Evolutionary conservation across 805 yeast genomes (phyloP).

Genomic region (Yarrowia bubula): DNA sequence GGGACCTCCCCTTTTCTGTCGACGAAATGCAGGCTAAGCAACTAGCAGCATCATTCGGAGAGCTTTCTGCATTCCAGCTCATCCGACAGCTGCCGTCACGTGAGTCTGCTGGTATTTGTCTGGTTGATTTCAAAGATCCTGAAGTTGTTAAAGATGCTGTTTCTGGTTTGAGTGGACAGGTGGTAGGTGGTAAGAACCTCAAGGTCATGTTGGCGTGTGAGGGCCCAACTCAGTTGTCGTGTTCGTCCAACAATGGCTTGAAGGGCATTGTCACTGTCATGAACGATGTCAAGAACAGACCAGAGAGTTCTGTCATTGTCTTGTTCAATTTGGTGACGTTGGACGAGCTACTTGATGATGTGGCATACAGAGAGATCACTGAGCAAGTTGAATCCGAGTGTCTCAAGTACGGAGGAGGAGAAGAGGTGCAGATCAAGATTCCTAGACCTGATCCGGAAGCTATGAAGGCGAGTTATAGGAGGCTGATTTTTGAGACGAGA

Average conservation of each 20-base stretch:
- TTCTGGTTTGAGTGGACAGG: slow-evolving; percentile 41
- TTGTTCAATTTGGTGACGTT: slow-evolving; percentile 64
- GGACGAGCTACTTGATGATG: slow-evolving; percentile 57
- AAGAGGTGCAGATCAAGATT: slow-evolving; percentile 58
- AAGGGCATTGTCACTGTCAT: slow-evolving; percentile 37
- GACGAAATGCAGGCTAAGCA: background rate
- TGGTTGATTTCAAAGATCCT: slow-evolving; percentile 31
- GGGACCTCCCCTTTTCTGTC: slow-evolving; percentile 6
- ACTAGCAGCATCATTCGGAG: slow-evolving; percentile 27
- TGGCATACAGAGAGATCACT: slow-evolving; percentile 48
- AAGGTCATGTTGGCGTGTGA: slow-evolving; percentile 43
- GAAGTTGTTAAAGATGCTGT: slow-evolving; percentile 37
- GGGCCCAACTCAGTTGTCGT: slow-evolving; percentile 32
- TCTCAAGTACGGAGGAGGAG: slow-evolving; percentile 51
- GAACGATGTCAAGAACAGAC: slow-evolving; percentile 30
- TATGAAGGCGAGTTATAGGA: slow-evolving; percentile 42
- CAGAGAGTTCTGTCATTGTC: slow-evolving; percentile 49
- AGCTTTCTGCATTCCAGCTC: slow-evolving; percentile 36
- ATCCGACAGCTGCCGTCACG: slow-evolving; percentile 20
- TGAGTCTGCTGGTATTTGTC: slow-evolving; percentile 12
- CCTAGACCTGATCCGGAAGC: slow-evolving; percentile 47
- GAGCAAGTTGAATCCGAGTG: slow-evolving; percentile 55
- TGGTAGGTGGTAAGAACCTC: slow-evolving; percentile 42
- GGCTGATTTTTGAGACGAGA: slow-evolving; percentile 39
- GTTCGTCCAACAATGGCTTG: slow-evolving; percentile 35